Base-by-base conservation (phyloP, 176 grass and related monocot species). In the Tillandsia fasciculata region DNA sequence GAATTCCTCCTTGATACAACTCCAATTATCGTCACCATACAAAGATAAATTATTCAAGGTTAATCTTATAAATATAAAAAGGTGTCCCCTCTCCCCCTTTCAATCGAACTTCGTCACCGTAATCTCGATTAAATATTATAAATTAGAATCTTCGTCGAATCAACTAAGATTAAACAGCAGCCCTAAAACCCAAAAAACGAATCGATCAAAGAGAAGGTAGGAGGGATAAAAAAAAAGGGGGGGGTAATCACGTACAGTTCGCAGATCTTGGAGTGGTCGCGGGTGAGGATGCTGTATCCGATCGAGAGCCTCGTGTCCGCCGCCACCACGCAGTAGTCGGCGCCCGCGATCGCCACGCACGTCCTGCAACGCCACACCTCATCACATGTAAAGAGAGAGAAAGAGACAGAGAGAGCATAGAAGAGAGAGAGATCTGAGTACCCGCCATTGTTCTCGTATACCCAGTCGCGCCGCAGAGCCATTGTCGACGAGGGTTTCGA, bases 371-470 rank as follows among this genome's bases (percentile, higher is more conserved):
- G 78, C 10, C 66, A 76, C 71, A 68, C 72, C 67, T 20, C 61
- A 64, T 53, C 2, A 77, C 52, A 74, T 51, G 64, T 79, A 8
- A 3, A 77, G 47, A 57, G 76, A 72, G 51, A 70, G 18, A 52
- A 28, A 48, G 50, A 53, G 15, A 27, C 3, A 52, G 11, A 61
- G 66, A 48, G 3, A 48, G 57, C 24, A 24, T 24, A 24, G 12
- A 49, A 67, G 50, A 52, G 1, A 22, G 24, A 52, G 72, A 56
- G 52, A 42, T 42, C 33, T 42, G 49, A 71, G n/a, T 77, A 97
- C 93, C 93, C 93, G 66, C 93, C 93, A 74, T 97, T 97, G 89
- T 97, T 97, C 89, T 97, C 93, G 82, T 97, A 97, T 58, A 97
- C 87, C 93, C 93, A 97, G 66, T 97, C 82, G 26, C 93, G 80